Evolutionary conservation across 1,139 yeast genomes (phyloP), one percentile per base, ranked within the genome.

Genomic region (Diutina scorzettiae): DNA sequence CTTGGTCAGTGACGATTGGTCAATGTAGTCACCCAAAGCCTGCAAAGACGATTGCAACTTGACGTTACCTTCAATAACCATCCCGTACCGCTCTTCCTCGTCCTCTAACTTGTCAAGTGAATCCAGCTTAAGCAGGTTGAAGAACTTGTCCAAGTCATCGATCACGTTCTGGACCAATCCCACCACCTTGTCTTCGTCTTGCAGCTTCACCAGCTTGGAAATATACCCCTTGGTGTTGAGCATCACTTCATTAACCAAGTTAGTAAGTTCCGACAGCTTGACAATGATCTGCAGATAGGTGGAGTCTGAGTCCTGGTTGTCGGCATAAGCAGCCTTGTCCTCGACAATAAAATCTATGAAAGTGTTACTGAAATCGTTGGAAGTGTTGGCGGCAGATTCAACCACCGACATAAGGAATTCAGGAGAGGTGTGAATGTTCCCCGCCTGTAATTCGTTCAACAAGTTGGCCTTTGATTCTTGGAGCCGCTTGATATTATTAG

Each of bases 361-460:
- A 12, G 81, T 76, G 16, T 80, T 74, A 5, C 95, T 83, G 58
- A 87, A 85, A 42, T 82, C 93, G 6, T 91, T 84, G 0, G 89
- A 86, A 21, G 76, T 67, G 43, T 79, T 75, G 0, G 87, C 75
- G 21, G 83, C 72, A 50, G 78, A 73, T 55, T 87, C 96, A 49
- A 81, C 64, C 41, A 84, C 64, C 0, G 93, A 80, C 37, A 80
- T 64, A 32, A 83, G 62, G 53, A 77, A 81, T 51, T 75, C 81
- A 2, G 95, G 86, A 0, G 93, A 75, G 2, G 94, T 71, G 55
- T 79, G 78, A 51, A 79, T 77, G 53, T 84, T 84, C 44, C 94
- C 94, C 16, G 91, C 86, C 57, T 82, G 91, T 73, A 82, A 73
- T 19, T 93, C 82, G 3, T 91, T 80, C 43, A 76, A 79, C 46